phyloP scores from a whole-genome alignment of 495 filamentous ascomycete genomes.

The Lepraria neglecta region DNA sequence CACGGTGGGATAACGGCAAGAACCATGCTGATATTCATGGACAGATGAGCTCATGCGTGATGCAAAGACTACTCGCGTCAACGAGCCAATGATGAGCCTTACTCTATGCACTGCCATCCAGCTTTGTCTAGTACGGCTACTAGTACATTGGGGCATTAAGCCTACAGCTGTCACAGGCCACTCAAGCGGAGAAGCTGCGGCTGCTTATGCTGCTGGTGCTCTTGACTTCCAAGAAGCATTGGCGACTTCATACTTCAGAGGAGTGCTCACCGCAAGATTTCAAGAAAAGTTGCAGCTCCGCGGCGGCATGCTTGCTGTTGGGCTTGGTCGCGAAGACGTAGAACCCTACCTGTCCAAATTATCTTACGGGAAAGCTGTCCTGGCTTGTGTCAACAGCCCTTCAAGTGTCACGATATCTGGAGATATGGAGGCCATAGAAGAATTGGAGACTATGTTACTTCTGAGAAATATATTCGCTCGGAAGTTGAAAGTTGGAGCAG shows the following conservation, averaged over 20 bases:
- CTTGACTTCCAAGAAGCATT: slow-evolving; percentile 17
- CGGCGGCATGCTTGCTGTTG: slow-evolving; percentile 32
- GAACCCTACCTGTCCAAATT: slow-evolving; percentile 22
- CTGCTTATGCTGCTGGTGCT: slow-evolving; percentile 30
- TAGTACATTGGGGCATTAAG: slow-evolving; percentile 24
- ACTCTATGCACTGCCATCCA: slow-evolving; percentile 28
- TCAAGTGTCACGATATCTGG: slow-evolving; percentile 32
- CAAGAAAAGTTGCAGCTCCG: slow-evolving; percentile 4
- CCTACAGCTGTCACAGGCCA: slow-evolving; percentile 33
- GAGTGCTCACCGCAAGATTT: slow-evolving; percentile 18
- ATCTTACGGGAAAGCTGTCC: neutral
- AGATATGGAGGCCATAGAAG: slow-evolving; percentile 23
- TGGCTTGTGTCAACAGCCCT: slow-evolving; percentile 37
- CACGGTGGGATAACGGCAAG: slow-evolving; percentile 3
- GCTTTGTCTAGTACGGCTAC: slow-evolving; percentile 24
- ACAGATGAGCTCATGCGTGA: neutral
- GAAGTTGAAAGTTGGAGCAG: slow-evolving; percentile 18
- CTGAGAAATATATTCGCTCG: slow-evolving; percentile 11
- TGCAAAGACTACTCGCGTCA: neutral
- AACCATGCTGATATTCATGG: neutral
- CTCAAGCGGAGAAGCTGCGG: slow-evolving; percentile 39
- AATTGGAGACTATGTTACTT: slow-evolving; percentile 17
- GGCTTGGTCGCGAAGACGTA: slow-evolving; percentile 30
- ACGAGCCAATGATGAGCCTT: slow-evolving; percentile 7
- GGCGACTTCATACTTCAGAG: slow-evolving; percentile 33